Evolutionary conservation across 176 grass and related monocot species (phyloP), one percentile per base, ranked within the genome.

Genomic region (Carex littledalei): DNA sequence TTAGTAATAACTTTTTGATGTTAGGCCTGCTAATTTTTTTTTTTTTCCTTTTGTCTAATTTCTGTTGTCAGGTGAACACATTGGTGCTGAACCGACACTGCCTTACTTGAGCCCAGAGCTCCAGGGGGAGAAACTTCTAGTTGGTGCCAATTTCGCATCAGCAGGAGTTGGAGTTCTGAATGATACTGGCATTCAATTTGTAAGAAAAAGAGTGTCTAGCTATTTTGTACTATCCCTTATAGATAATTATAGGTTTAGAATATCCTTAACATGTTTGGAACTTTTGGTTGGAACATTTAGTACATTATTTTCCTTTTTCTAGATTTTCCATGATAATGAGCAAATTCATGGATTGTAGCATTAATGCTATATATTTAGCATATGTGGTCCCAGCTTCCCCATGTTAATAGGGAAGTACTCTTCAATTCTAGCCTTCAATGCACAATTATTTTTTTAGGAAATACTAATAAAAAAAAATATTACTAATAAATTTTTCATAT

Each of bases 71-170:
- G 96, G 96, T 47, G 96, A 99, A 78, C 78, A 94, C 22, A 70
- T 99, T 10, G 96, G 93, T 2, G 67, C 91, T 0, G 93, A 95
- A 10, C 69, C 88, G 0, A 85, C 81, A 67, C 0, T 94, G 84
- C 93, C 96, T 77, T 95, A 95, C 84, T 86, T 99, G 75, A 95
- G 91, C 79, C 93, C 91, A 11, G 81, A 91, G 88, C 93, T 99
- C 31, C 82, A 61, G 2, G 96, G 96, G 12, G 84, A 84, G 49
- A 94, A 82, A 88, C 88, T 99, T 83, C 91, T 99, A 34, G 90
- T 95, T n/a, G 96, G 96, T 26, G 91, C 96, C 52, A 99, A 99
- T 90, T 99, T 99, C 47, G 96, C 96, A 17, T 99, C 96, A 0
- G 96, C 96, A 52, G 96, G 96, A 59, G 88, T 99, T 50, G 96